Conservation (phyloP, 345 rosid species). For the Pugionium cornutum region DNA sequence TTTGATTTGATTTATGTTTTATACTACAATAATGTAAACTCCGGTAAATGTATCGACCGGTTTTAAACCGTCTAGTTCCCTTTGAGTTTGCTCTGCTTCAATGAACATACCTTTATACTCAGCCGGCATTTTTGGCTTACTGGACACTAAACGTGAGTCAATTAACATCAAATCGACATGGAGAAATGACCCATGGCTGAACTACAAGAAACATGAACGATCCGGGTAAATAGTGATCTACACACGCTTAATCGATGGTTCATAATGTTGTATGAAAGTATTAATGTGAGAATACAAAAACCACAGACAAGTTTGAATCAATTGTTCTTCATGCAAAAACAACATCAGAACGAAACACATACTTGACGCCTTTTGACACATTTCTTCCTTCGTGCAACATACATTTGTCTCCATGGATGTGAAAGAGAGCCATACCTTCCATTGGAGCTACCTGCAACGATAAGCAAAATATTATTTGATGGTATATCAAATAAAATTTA, state of each 20-base stretch:
- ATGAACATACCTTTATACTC: conserved; percentile 10
- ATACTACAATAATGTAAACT: conserved; percentile 22
- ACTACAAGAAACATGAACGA: background rate
- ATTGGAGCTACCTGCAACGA: conserved; percentile 68
- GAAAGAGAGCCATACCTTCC: conserved; percentile 94
- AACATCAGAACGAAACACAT: conserved; percentile 88
- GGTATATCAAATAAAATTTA: background rate
- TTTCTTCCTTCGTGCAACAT: conserved; percentile 89
- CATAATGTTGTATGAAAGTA: conserved; percentile 8
- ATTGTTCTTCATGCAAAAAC: conserved; percentile 65
- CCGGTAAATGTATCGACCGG: background rate
- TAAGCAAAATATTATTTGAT: background rate
- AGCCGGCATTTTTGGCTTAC: background rate
- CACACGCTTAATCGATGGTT: conserved; percentile 3
- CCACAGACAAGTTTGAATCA: conserved; percentile 10
- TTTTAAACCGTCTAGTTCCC: background rate
- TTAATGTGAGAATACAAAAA: conserved; percentile 5
- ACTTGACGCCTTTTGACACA: conserved; percentile 77
- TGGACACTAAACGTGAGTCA: background rate
- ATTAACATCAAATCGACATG: conserved; percentile 6
- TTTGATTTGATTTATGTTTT: conserved; percentile 24
- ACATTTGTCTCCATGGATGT: conserved; percentile 89
- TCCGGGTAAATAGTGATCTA: conserved; percentile 15
- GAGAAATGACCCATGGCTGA: background rate
- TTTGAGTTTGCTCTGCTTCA: conserved; percentile 20